Conservation (phyloP, 2,329 filamentous ascomycete genomes). For the Orbilia blumenaviensis region DNA sequence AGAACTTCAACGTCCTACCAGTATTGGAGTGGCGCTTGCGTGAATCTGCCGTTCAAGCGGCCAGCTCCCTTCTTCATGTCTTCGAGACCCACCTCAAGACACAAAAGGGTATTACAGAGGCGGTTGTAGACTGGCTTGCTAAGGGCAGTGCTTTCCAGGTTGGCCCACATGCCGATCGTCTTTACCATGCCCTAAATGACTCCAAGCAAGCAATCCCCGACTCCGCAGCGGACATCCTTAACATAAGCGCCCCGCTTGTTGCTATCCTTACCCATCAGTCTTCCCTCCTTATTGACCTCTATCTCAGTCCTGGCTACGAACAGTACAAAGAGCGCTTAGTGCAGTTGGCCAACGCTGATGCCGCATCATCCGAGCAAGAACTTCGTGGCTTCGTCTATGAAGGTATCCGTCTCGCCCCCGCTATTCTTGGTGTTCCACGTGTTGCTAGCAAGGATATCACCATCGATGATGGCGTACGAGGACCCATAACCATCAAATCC, state of each 20-base stretch:
- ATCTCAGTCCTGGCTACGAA: constrained; percentile 65
- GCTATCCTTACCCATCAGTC: constrained; percentile 67
- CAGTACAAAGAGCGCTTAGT: constrained; percentile 66
- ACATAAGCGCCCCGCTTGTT: constrained; percentile 65
- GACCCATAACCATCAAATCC: constrained; percentile 64
- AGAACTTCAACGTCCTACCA: constrained; percentile 67
- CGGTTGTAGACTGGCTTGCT: constrained; percentile 64
- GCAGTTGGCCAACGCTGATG: constrained; percentile 64
- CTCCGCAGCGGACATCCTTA: constrained; percentile 65
- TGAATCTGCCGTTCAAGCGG: constrained; percentile 62
- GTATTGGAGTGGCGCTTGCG: constrained; percentile 65
- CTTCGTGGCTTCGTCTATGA: constrained; percentile 68
- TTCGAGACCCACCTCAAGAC: constrained; percentile 64
- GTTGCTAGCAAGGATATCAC: constrained; percentile 63
- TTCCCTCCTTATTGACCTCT: constrained; percentile 67
- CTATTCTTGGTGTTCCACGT: constrained; percentile 66
- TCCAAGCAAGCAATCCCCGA: constrained; percentile 64
- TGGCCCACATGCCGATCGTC: constrained; percentile 65
- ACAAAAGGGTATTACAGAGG: constrained; percentile 62
- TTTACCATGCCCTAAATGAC: constrained; percentile 65
- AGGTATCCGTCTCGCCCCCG: constrained; percentile 67
- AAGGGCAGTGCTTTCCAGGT: constrained; percentile 66
- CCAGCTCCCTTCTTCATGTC: constrained; percentile 61
- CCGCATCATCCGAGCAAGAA: constrained; percentile 62
- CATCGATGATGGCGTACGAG: constrained; percentile 64